Evolutionary conservation across 306 rosid genomes (phyloP), one percentile per base, ranked within the genome.

Genomic region (Quercus glauca): DNA sequence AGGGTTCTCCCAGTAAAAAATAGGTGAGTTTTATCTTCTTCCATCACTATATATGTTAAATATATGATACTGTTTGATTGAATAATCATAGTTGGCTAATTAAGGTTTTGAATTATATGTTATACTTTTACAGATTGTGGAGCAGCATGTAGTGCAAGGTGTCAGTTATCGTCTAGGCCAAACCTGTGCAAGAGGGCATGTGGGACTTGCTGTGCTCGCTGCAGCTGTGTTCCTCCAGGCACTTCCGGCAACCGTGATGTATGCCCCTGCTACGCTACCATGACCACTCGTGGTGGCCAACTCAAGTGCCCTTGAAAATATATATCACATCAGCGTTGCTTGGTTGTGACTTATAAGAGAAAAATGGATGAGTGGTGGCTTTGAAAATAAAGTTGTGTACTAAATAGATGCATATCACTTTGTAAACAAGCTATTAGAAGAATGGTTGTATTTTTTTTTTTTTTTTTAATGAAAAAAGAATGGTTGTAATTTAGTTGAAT

Each of bases 141-240:
- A 12, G 82, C 35, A 15, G 75, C 82, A 6, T 86, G 89, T 65
- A 35, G 20, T 55, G 79, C 78, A 29, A 79, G 90, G 82, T 86
- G 92, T 71, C 64, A 43, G 70, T 73, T 77, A 29, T 78, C 87
- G 6, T 80, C 84, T 6, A 79, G 92, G 81, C 88, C 73, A 5
- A 55, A 3, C 0, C 73, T 84, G 5, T 89, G 92, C 76, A 82
- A 82, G 65, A 78, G 92, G 26, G 88, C 92, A 0, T 86, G 90
- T n/a, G 85, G 91, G 1, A 89, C 89, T 3, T 87, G 93, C 71
- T 87, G 93, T 58, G 14, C 77, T 15, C 83, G 86, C 3, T 89
- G 89, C 76, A 74, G 11, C 71, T 89, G 91, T 23, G 93, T 87
- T 28, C 91, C 91, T 25, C 88, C 91, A 1, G 90, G 91, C 4